phyloP scores from a whole-genome alignment of 1,284 basidiomycete genomes.

The Golubevia pallescens region DNA sequence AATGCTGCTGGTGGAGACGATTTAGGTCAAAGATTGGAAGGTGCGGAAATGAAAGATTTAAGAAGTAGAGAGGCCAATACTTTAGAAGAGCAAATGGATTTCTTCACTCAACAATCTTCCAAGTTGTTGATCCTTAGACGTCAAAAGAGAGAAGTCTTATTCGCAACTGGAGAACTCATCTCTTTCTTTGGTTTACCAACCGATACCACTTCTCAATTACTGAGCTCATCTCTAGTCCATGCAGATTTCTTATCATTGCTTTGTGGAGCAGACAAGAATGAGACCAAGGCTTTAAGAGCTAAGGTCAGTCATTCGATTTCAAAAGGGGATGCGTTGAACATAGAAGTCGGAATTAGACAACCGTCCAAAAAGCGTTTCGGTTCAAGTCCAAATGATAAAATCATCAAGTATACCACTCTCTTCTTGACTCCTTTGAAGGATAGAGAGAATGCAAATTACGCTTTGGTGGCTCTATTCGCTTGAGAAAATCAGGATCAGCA shows the following conservation, averaged over 20 bases:
- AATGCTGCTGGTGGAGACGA: no score
- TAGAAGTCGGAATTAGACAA: slow-evolving; percentile 5
- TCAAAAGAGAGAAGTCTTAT: slow-evolving; percentile 21
- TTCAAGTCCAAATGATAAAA: no score
- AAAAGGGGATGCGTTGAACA: background rate
- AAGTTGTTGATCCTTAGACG: slow-evolving; percentile 19
- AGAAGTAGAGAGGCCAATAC: background rate
- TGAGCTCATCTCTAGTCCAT: slow-evolving; percentile 15
- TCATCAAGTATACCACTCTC: no score
- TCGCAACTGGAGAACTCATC: background rate
- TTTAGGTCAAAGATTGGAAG: background rate
- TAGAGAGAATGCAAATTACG: no score
- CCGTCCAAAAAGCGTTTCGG: background rate
- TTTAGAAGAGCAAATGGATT: slow-evolving; percentile 21
- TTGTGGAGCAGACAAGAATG: slow-evolving; percentile 5
- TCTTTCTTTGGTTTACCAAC: slow-evolving; percentile 10
- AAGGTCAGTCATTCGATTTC: background rate
- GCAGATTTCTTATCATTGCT: slow-evolving; percentile 17
- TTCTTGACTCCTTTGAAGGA: no score
- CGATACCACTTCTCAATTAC: slow-evolving; percentile 11
- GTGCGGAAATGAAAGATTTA: background rate
- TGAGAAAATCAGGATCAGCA: no score
- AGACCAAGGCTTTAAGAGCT: slow-evolving; percentile 3
- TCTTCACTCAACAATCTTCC: slow-evolving; percentile 16
- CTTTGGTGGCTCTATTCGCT: no score